These are phyloP conservation scores for Fusarium fujikuroi DNA, from an alignment of 2,329 filamentous ascomycete species.

Conservation along the genomic window DNA sequence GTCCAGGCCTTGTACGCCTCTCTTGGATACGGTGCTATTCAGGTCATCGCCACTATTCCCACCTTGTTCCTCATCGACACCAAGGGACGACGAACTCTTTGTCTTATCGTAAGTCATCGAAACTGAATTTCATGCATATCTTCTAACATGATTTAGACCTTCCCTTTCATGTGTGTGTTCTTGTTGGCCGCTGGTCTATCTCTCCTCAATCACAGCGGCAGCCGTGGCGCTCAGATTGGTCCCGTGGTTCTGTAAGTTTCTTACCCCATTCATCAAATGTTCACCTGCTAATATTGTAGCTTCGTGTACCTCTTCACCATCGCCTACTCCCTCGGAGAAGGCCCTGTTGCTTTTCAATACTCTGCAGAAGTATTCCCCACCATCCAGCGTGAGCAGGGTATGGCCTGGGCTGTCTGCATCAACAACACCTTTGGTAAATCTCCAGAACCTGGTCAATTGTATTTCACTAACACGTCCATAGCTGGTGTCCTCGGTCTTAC, in stretches of 20 bases:
- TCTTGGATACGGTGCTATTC: constrained; percentile 28
- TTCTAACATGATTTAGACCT: constrained; percentile 38
- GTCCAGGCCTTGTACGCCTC: constrained; percentile 22
- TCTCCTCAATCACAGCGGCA: constrained; percentile 42
- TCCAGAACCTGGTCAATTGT: rapidly evolving
- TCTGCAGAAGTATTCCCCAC: constrained; percentile 53
- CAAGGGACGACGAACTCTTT: constrained; percentile 28
- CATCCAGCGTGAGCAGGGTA: constrained; percentile 52
- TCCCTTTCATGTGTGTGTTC: constrained; percentile 50
- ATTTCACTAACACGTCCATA: constrained; percentile 13
- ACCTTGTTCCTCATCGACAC: constrained; percentile 26
- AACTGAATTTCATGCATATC: too few relatives aligned
- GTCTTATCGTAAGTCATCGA: constrained; percentile 26
- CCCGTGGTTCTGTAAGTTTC: constrained; percentile 42
- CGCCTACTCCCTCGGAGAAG: constrained; percentile 51
- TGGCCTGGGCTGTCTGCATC: constrained; percentile 53
- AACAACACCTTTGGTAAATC: constrained; percentile 48
- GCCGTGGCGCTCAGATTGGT: constrained; percentile 41
- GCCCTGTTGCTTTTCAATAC: constrained; percentile 53
- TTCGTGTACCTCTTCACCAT: constrained; percentile 53
- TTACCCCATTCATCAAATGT: rapidly evolving
- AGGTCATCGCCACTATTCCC: constrained; percentile 21
- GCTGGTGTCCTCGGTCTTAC: constrained; percentile 46
- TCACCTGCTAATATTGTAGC: constrained; percentile 18
- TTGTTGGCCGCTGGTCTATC: constrained; percentile 48